Percentiles rank a stretch among this genome's conserved stretches.
phyloP scores from a whole-genome alignment of 805 yeast genomes.

The Candida silvatica region DNA sequence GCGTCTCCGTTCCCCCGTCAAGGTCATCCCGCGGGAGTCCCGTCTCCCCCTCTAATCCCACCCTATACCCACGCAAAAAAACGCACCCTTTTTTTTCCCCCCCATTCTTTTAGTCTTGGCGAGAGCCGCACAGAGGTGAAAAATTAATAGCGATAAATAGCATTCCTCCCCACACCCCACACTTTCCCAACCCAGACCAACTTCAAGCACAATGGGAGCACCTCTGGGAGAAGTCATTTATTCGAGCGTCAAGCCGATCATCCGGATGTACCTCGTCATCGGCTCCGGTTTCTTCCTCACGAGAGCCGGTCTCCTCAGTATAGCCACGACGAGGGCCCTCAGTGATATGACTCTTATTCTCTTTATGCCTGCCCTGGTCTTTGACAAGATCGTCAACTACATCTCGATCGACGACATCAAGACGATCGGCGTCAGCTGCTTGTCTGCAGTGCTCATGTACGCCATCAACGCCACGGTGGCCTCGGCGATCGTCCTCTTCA shows the following conservation, averaged over 20 bases:
- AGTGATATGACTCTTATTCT: constrained; percentile 56
- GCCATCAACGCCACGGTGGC: constrained; percentile 42
- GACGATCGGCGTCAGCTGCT: constrained; percentile 55
- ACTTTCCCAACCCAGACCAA: too few species aligned
- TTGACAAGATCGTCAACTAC: constrained; percentile 53
- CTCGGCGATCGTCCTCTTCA: constrained; percentile 18
- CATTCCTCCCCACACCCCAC: too few species aligned
- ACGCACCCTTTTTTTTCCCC: too few species aligned
- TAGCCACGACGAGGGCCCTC: constrained; percentile 52
- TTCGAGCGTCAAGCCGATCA: constrained; percentile 65
- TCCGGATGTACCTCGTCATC: constrained; percentile 66
- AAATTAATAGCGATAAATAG: too few species aligned
- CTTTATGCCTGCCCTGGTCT: constrained; percentile 59
- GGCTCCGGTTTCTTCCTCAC: constrained; percentile 60
- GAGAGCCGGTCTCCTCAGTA: constrained; percentile 46
- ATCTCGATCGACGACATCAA: constrained; percentile 58
- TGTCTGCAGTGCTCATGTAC: constrained; percentile 43
- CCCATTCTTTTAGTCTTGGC: constrained; percentile 1
- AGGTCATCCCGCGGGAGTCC: too few species aligned
- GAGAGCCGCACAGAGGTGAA: too few species aligned
- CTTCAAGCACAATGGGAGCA: too few species aligned
- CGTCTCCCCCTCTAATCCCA: too few species aligned
- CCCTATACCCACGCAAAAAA: too few species aligned
- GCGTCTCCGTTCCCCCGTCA: too few species aligned
- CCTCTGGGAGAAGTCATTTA: constrained; percentile 21